These are phyloP conservation scores for Exophiala oligosperma DNA, from an alignment of 2,329 filamentous ascomycete species.

Conservation along the genomic window DNA sequence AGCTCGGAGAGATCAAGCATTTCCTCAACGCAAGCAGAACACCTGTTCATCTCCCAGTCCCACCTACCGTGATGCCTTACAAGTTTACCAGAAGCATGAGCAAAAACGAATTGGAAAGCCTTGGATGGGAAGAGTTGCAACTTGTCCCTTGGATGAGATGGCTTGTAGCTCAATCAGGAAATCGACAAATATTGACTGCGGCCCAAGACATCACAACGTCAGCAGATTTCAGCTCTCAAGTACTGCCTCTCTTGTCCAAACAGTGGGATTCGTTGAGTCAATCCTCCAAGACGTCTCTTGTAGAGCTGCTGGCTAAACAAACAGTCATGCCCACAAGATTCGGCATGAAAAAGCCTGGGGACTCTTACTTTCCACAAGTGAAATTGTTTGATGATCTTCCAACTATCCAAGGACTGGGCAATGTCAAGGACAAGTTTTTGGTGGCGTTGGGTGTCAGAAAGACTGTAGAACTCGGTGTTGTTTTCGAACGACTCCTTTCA, in stretches of 20 bases:
- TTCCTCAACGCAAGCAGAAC: conserved; percentile 79
- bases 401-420: conserved; percentile 70
- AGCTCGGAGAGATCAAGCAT: conserved; percentile 71
- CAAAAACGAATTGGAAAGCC: conserved; percentile 67
- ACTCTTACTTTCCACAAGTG: conserved; percentile 91
- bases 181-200: conserved; percentile 56
- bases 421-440: conserved; percentile 89
- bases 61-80: conserved; percentile 79
- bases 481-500: conserved; percentile 80
- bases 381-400: conserved; percentile 94
- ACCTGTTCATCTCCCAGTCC: conserved; percentile 76
- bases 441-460: conserved; percentile 84
- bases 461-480: conserved; percentile 89
- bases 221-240: conserved; percentile 71
- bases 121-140: conserved; percentile 85
- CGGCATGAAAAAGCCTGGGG: conserved; percentile 81
- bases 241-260: conserved; percentile 80
- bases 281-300: conserved; percentile 64
- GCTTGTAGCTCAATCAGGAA: conserved; percentile 66
- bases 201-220: conserved; percentile 71
- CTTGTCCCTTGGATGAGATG: conserved; percentile 83
- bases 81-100: conserved; percentile 73
- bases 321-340: conserved; percentile 85
- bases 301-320: conserved; percentile 63
- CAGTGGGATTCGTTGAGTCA: conserved; percentile 80